These are phyloP conservation scores for Hypoxylon trugodes DNA, from an alignment of 495 filamentous ascomycete species.

Conservation along the genomic window DNA sequence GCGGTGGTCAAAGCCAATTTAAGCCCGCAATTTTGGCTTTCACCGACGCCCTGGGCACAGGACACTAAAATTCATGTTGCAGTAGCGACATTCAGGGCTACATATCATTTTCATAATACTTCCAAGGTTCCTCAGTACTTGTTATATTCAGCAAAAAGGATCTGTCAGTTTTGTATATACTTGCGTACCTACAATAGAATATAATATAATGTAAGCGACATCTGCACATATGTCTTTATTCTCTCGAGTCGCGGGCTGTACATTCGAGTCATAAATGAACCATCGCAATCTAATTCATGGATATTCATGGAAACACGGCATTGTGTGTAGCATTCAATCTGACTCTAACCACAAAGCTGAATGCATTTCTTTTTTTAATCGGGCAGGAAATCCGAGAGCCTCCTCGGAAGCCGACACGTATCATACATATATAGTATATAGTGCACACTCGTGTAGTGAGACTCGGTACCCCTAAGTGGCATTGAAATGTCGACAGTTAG, in stretches of 20 bases:
- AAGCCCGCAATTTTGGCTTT: constrained; percentile 40
- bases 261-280: constrained; percentile 30
- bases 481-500: constrained; percentile 13
- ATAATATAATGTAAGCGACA: constrained; percentile 5
- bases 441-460: constrained; percentile 12
- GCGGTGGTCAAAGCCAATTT: constrained; percentile 22
- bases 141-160: too few relatives aligned
- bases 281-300: constrained; percentile 6
- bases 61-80: constrained; percentile 10
- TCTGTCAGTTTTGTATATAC: background rate
- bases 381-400: constrained; percentile 21
- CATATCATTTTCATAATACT: too few relatives aligned
- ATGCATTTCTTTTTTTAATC: constrained; percentile 13
- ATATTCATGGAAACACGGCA: too few relatives aligned
- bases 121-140: background rate
- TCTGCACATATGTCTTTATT: too few relatives aligned
- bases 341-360: constrained; percentile 24
- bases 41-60: constrained; percentile 28
- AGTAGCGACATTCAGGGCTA: background rate
- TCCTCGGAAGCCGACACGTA: constrained; percentile 2
- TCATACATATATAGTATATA: constrained; percentile 7
- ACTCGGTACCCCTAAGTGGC: constrained; percentile 35
- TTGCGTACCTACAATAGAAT: background rate
- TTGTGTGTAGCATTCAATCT: constrained; percentile 18
- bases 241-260: too few relatives aligned